phyloP scores from a whole-genome alignment of 345 rosid genomes.

The Nephelium lappaceum region DNA sequence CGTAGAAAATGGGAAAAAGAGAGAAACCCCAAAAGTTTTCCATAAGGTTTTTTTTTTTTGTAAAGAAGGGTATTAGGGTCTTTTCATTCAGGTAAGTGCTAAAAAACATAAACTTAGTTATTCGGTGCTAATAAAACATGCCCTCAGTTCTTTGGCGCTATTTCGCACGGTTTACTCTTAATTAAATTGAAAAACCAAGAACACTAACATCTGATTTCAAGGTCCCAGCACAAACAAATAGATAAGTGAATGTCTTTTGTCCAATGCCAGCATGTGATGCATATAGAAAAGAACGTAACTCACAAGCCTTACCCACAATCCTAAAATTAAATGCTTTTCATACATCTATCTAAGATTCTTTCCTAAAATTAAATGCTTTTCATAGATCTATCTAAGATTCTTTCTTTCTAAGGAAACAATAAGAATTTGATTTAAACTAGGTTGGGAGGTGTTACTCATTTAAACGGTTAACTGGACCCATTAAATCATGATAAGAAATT shows the following conservation, averaged over 20 bases:
- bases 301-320: not conserved
- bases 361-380: too few species aligned
- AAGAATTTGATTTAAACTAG: not conserved
- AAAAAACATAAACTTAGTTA: too few species aligned
- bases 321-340: not conserved
- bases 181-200: not conserved
- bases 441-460: slow-evolving; percentile 3
- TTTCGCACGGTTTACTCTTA: too few species aligned
- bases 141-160: too few species aligned
- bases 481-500: slow-evolving; percentile 5
- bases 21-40: too few species aligned
- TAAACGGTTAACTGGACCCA: slow-evolving; percentile 5
- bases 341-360: not conserved
- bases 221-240: not conserved
- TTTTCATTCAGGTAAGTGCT: too few species aligned
- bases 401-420: not conserved
- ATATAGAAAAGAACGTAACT: not conserved
- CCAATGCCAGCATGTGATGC: not conserved
- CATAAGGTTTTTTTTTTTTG: too few species aligned
- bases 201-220: not conserved
- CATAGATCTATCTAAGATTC: too few species aligned
- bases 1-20: too few species aligned
- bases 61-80: too few species aligned
- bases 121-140: too few species aligned
- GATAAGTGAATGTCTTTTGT: not conserved